These are phyloP conservation scores for Linum trigynum DNA, from an alignment of 345 rosid genomes.

Conservation along the genomic window DNA sequence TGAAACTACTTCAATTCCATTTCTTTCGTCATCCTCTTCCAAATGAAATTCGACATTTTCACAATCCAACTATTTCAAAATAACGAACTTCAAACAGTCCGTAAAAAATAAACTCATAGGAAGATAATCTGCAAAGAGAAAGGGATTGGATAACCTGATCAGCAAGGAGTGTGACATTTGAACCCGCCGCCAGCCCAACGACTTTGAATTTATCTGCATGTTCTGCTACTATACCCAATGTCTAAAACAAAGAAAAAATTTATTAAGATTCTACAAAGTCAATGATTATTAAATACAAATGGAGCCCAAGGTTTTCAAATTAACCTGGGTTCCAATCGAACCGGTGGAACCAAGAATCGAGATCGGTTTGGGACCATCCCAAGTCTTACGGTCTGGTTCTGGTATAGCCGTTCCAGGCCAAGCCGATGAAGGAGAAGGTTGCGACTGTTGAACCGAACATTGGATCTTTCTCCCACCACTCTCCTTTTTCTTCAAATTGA, in stretches of 20 bases:
- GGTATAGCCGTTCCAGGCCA: constrained; percentile 92
- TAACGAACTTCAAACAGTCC: neutral
- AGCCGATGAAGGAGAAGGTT: constrained; percentile 49
- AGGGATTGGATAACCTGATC: constrained; percentile 53
- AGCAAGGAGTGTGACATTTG: constrained; percentile 85
- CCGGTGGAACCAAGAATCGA: constrained; percentile 94
- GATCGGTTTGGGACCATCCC: constrained; percentile 95
- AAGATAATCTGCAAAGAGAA: neutral
- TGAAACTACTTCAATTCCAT: too few relatives aligned
- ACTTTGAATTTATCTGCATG: constrained; percentile 80
- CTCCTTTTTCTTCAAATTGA: constrained; percentile 46
- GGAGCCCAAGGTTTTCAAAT: neutral
- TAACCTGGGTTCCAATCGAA: constrained; percentile 98
- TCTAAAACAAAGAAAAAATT: constrained; percentile 28
- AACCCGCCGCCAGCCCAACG: constrained; percentile 94
- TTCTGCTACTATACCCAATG: constrained; percentile 83
- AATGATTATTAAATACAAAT: neutral
- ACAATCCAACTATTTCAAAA: constrained; percentile 2
- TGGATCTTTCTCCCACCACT: constrained; percentile 42
- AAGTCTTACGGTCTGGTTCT: constrained; percentile 49
- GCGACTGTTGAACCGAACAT: constrained; percentile 51
- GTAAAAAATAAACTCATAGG: neutral
- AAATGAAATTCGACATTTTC: neutral
- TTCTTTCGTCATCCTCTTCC: too few relatives aligned
- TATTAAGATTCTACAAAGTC: neutral